These are phyloP conservation scores for Alternaria hordeiaustralica DNA, from an alignment of 2,329 filamentous ascomycete species.

Conservation along the genomic window DNA sequence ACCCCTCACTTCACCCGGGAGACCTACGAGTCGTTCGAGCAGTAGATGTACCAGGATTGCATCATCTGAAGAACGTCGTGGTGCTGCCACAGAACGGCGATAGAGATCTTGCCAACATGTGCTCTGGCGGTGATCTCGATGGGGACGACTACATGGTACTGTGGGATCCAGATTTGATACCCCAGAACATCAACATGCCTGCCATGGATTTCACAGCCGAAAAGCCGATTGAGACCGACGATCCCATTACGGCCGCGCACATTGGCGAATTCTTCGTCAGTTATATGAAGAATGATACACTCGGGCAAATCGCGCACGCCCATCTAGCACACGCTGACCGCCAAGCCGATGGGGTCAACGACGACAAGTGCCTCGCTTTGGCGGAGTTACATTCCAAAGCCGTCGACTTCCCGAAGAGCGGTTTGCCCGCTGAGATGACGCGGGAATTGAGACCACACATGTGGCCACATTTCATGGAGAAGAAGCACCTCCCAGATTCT, in stretches of 20 bases:
- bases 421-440: constrained; percentile 74
- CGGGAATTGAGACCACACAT: constrained; percentile 63
- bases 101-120: constrained; percentile 87
- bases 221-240: constrained; percentile 61
- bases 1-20: constrained; percentile 91
- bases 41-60: constrained; percentile 74
- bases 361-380: constrained; percentile 71
- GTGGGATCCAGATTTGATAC: constrained; percentile 79
- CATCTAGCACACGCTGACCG: constrained; percentile 81
- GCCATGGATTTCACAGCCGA: constrained; percentile 79
- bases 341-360: constrained; percentile 67
- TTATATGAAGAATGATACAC: constrained; percentile 89
- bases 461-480: constrained; percentile 92
- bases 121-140: constrained; percentile 93
- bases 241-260: constrained; percentile 73
- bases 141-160: constrained; percentile 95
- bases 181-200: constrained; percentile 68
- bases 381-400: constrained; percentile 86
- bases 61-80: constrained; percentile 81
- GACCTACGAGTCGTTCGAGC: constrained; percentile 89
- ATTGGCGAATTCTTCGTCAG: constrained; percentile 85
- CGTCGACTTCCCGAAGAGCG: constrained; percentile 94
- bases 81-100: constrained; percentile 87
- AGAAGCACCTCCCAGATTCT: constrained; percentile 55
- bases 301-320: constrained; percentile 79